phyloP scores from a whole-genome alignment of 805 yeast species.

The Suhomyces xylopsoci region DNA sequence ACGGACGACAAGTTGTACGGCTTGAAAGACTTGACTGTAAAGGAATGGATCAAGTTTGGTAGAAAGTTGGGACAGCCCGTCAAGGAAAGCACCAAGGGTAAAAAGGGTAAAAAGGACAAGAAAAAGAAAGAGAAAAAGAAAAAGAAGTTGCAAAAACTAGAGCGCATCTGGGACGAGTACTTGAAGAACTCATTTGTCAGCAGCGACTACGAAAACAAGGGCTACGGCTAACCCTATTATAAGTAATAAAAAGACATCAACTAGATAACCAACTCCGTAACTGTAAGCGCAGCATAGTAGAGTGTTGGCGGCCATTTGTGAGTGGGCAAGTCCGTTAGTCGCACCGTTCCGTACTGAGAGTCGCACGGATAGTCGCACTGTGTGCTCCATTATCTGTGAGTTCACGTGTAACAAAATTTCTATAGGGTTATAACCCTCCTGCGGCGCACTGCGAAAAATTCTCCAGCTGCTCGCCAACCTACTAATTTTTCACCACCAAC shows the following conservation, averaged over 20 bases:
- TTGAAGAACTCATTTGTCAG: conserved; percentile 59
- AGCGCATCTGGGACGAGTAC: conserved; percentile 55
- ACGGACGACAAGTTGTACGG: conserved; percentile 60
- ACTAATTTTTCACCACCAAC: neutral
- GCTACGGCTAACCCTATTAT: conserved; percentile 29
- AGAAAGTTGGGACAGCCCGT: conserved; percentile 48
- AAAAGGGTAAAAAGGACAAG: conserved; percentile 10
- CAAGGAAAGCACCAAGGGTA: conserved; percentile 12
- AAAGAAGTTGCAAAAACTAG: conserved; percentile 18
- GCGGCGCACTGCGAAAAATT: conserved; percentile 3
- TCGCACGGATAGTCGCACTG: neutral
- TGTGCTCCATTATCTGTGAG: too few species aligned
- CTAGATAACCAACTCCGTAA: too few species aligned
- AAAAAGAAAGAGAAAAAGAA: conserved; percentile 5
- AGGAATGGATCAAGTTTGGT: conserved; percentile 61
- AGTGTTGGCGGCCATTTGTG: too few species aligned
- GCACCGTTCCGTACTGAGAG: neutral
- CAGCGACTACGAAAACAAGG: conserved; percentile 59
- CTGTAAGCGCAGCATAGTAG: too few species aligned
- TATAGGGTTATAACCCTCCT: neutral
- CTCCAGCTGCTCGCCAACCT: conserved; percentile 1
- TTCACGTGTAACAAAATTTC: neutral
- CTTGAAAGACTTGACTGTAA: conserved; percentile 54
- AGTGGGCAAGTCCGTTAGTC: too few species aligned
- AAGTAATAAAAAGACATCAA: neutral